Base-by-base conservation (phyloP, 192 early-diverging fungal species). In the Helicostylum pulchrum region DNA sequence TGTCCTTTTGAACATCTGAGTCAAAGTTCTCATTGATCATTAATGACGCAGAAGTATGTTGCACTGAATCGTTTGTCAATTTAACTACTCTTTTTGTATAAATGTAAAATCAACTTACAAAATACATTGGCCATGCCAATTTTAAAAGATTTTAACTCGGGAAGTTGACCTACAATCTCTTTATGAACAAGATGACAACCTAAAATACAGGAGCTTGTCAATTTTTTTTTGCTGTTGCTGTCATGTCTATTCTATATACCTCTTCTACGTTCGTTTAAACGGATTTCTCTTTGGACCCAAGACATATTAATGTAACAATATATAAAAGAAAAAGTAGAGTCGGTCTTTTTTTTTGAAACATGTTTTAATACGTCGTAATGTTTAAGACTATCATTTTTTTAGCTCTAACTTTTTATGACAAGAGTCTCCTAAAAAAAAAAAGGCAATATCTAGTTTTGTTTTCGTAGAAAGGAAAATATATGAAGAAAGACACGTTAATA, bases 21-120 rank as follows among this genome's bases (percentile, higher is more conserved):
- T 91, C 93, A 30, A 77, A 87, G 66, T 94, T 94, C 70, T 97
- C 95, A 68, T 96, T 96, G 31, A 97, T 62, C 46, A 89, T 90
- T 10, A 97, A 71, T 0, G 94, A 94, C 0, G 94, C 94, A 14
- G 90, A 92, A 0, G 93, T 97, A 66, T 97, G 95, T 71, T 94
- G 90, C 34, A 97, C 82, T 80, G 77, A 48, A 14, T 17, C 12
- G 46, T 15, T 20, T 26, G 20, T 17, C 3, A 19, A 4, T 36
- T 36, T 14, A 26, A 6, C 1, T 10, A 12, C 21, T 1, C 34
- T 17, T 55, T 14, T 55, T 8, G n/a, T 15, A n/a, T 55, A 17
- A 45, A 45, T 19, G 4, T 53, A 14, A 53, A 26, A 6, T 23
- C 7, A 43, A 66, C 78, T 79, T 80, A 87, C 86, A 77, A 66